Evolutionary conservation across 768 basidiomycete species (phyloP).

Genomic region (Leccinellum rugosiceps): DNA sequence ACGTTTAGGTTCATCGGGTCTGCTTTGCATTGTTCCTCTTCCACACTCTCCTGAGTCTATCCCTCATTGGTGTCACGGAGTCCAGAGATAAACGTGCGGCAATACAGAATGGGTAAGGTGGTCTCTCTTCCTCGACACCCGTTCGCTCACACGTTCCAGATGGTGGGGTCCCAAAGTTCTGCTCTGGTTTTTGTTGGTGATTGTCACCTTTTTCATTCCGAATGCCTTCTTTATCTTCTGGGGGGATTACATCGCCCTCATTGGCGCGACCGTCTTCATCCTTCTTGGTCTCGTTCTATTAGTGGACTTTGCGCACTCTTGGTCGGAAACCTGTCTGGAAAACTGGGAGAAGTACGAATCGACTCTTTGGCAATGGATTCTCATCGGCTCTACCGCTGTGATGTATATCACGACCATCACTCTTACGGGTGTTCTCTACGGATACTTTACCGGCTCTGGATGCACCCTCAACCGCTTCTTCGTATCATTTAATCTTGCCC

Average conservation of each 20-base stretch:
- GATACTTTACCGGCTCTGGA: constrained; percentile 82
- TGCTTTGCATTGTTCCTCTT: constrained; percentile 93
- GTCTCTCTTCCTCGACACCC: neutral
- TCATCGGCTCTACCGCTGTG: constrained; percentile 86
- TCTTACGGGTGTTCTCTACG: constrained; percentile 85
- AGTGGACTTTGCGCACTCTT: constrained; percentile 97
- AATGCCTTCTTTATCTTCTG: constrained; percentile 98
- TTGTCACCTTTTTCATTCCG: constrained; percentile 89
- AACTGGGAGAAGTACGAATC: constrained; percentile 91
- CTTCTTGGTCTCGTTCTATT: constrained; percentile 95
- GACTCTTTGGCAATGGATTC: constrained; percentile 93
- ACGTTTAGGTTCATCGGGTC: constrained; percentile 79
- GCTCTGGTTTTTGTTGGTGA: constrained; percentile 80
- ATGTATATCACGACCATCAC: constrained; percentile 85
- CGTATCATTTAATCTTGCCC: constrained; percentile 88
- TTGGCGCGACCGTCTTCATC: constrained; percentile 94
- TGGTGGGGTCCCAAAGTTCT: constrained; percentile 99
- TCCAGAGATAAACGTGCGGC: constrained; percentile 92
- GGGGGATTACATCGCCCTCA: constrained; percentile 88
- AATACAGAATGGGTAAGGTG: constrained; percentile 88
- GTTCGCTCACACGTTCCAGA: constrained; percentile 39
- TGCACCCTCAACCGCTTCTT: constrained; percentile 96
- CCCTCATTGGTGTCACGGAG: constrained; percentile 83
- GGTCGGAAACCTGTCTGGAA: constrained; percentile 95
- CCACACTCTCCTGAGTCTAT: constrained; percentile 75